Evolutionary conservation across 495 filamentous ascomycete genomes (phyloP), one percentile per base, ranked within the genome.

Genomic region (Platismatia glauca): DNA sequence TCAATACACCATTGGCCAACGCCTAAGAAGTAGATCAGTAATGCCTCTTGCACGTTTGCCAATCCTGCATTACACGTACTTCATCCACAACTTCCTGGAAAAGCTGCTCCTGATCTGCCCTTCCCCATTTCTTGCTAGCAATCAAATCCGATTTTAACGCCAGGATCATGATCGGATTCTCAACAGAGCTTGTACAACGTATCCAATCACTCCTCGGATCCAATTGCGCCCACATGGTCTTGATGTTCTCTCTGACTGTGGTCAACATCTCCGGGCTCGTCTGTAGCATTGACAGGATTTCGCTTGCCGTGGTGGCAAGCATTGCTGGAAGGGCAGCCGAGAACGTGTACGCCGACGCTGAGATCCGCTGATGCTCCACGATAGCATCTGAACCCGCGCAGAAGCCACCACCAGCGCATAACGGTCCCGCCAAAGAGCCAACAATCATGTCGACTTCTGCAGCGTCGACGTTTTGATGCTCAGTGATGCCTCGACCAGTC

Each of bases 201-300:
- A 97, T 86, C 89, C 91, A 97, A 64, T 97, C 95, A 74, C 91
- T 96, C 27, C 90, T 82, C 6, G 90, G 91, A 70, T 97, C 95
- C 34, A 97, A 78, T 72, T 96, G 91, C 16, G 84, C 83, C 70
- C 89, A 82, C 85, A 97, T 87, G 5, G 84, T 79, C 68, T 84
- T 86, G 66, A 87, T 90, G 64, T 90, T 87, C 61, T 97, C 94
- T 33, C 93, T 82, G 68, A 94, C 82, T 66, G 84, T 82, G 1
- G 77, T 73, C 48, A 97, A 73, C 39, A 90, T 81, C 46, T 95
- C 91, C 0, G 91, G 89, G 69, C 85, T 89, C 50, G 83, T 87
- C 72, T 96, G 90, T 46, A 97, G 79, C 61, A 97, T 76, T 48
- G 85, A 86, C 55, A 97, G 78, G 13, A 89, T 89, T 72, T 95